These are phyloP conservation scores for Globisporangium recalcitrans DNA, from an alignment of 352 stramenopile genomes.

Conservation along the genomic window DNA sequence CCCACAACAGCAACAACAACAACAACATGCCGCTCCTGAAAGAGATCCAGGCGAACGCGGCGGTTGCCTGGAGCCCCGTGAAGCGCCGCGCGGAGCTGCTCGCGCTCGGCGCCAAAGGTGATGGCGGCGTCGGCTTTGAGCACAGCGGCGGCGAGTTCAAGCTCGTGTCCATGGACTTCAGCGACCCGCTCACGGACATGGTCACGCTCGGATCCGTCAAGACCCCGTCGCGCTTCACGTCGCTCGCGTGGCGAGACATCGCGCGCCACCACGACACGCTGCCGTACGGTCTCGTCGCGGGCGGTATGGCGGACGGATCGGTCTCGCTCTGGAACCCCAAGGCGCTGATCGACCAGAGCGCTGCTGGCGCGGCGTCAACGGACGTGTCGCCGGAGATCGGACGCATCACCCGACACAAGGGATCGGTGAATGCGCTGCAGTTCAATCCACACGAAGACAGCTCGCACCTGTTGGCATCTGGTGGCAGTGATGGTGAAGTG, in stretches of 20 bases:
- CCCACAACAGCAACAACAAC: not conserved
- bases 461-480: conserved; percentile 90
- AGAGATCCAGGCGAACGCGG: conserved; percentile 87
- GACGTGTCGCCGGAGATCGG: conserved; percentile 61
- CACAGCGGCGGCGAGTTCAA: conserved; percentile 97
- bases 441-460: conserved; percentile 95
- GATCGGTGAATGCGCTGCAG: conserved; percentile 90
- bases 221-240: conserved; percentile 91
- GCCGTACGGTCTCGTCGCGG: conserved; percentile 91
- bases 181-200: conserved; percentile 60
- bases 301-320: conserved; percentile 95
- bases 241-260: conserved; percentile 90
- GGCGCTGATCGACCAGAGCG: conserved; percentile 64
- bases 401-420: conserved; percentile 82
- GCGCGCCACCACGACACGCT: conserved; percentile 67
- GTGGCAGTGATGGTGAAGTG: conserved; percentile 92
- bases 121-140: conserved; percentile 94
- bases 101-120: conserved; percentile 91
- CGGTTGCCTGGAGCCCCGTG: conserved; percentile 85
- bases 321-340: conserved; percentile 96
- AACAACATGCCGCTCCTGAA: conserved; percentile 84
- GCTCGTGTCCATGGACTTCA: conserved; percentile 92
- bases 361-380: conserved; percentile 24
- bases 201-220: conserved; percentile 84
- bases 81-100: conserved; percentile 72